A percentile compares a stretch with the other conserved stretches of the same genome.
These are phyloP conservation scores for Cardamine resedifolia DNA, from an alignment of 345 rosid species.

Conservation along the genomic window DNA sequence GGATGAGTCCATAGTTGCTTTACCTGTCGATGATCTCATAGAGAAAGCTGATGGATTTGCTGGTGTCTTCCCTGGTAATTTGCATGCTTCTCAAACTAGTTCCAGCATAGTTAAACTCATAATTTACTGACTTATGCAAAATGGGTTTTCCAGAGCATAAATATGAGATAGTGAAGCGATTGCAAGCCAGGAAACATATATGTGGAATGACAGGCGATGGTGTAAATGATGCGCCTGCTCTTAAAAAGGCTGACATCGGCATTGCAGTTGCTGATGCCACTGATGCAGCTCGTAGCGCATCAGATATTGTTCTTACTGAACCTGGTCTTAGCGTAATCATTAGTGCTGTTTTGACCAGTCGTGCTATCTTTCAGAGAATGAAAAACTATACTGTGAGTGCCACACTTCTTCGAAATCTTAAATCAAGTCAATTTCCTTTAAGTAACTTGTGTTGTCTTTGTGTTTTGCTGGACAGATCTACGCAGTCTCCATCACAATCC, in stretches of 20 bases:
- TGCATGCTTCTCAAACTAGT: background rate
- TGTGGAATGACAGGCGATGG: slow-evolving; percentile 99
- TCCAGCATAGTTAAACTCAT: background rate
- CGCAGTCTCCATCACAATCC: slow-evolving; percentile 95
- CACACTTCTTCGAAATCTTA: background rate
- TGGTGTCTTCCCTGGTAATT: slow-evolving; percentile 94
- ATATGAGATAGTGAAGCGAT: slow-evolving; percentile 89
- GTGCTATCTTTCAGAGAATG: slow-evolving; percentile 97
- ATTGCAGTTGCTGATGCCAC: slow-evolving; percentile 99
- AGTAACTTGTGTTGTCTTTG: slow-evolving; percentile 5
- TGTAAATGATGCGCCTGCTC: slow-evolving; percentile 98
- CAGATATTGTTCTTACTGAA: slow-evolving; percentile 94
- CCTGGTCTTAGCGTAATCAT: slow-evolving; percentile 99
- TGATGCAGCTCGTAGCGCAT: slow-evolving; percentile 98
- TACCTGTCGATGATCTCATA: slow-evolving; percentile 89
- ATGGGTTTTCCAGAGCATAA: slow-evolving; percentile 69
- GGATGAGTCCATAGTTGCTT: slow-evolving; percentile 83
- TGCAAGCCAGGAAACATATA: slow-evolving; percentile 95
- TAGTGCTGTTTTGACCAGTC: slow-evolving; percentile 93
- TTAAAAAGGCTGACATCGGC: slow-evolving; percentile 96
- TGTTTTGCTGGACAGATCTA: slow-evolving; percentile 65
- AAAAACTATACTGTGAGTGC: slow-evolving; percentile 82
- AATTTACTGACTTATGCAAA: background rate
- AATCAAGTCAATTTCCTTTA: background rate
- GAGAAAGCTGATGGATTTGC: slow-evolving; percentile 99